These are phyloP conservation scores for Stephania yunnanensis DNA, from an alignment of 164 flowering plant species.

Conservation along the genomic window DNA sequence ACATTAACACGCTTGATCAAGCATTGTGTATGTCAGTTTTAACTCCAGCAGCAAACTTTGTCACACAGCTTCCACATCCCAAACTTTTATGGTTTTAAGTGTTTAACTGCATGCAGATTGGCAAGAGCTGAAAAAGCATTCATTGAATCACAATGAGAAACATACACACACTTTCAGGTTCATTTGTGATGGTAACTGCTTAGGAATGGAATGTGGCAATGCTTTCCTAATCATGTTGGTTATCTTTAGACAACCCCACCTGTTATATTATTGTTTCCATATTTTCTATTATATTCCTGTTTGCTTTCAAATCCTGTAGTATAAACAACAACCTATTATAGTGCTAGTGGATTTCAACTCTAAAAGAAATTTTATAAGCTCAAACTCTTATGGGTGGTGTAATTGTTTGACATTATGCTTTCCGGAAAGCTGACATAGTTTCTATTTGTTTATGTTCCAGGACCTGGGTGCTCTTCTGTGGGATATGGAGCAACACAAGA, in stretches of 20 bases:
- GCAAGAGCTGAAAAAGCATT: background rate
- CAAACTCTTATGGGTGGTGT: slow-evolving; percentile 1
- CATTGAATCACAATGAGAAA: background rate
- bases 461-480: slow-evolving; percentile 99
- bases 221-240: slow-evolving; percentile 9
- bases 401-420: background rate
- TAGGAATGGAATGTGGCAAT: background rate
- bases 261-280: background rate
- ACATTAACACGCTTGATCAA: background rate
- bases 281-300: background rate
- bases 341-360: background rate
- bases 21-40: background rate
- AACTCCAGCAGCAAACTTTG: background rate
- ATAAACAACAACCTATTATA: background rate
- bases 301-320: background rate
- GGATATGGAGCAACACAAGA: slow-evolving; percentile 99
- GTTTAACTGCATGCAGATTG: background rate
- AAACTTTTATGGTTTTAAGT: background rate
- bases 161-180: background rate
- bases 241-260: slow-evolving; percentile 20
- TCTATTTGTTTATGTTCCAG: slow-evolving; percentile 44
- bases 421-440: slow-evolving; percentile 27
- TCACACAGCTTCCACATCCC: background rate
- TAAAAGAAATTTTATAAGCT: background rate
- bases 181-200: background rate